Conservation (phyloP, 129 eudicot genomes). For the Tagetes patula region DNA sequence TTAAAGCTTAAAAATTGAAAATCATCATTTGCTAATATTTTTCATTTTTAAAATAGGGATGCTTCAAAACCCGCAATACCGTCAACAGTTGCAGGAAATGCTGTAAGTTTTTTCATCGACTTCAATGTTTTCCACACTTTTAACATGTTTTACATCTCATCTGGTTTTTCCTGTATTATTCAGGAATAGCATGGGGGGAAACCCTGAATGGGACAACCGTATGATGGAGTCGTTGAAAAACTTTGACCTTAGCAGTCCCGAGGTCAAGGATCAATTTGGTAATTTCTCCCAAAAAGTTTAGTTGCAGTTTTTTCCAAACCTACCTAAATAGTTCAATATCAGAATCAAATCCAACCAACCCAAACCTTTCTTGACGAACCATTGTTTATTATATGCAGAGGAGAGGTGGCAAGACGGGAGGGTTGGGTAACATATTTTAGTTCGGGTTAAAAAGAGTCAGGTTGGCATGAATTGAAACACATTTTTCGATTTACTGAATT, state of each 20-base stretch:
- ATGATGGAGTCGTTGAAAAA: conserved; percentile 77
- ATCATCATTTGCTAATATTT: conserved; percentile 3
- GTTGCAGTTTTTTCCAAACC: too few relatives aligned
- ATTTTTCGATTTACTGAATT: not conserved
- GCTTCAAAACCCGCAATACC: conserved; percentile 91
- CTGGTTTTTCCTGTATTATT: not conserved
- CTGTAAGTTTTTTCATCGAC: conserved; percentile 51
- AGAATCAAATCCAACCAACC: not conserved
- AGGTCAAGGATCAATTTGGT: conserved; percentile 96
- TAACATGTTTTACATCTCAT: not conserved
- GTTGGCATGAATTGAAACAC: not conserved
- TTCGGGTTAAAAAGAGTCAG: not conserved
- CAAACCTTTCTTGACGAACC: not conserved
- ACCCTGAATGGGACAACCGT: conserved; percentile 80
- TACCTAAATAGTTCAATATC: not conserved
- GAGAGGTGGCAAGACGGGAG: not conserved
- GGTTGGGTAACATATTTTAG: not conserved
- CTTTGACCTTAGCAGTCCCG: conserved; percentile 86
- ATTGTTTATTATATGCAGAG: not conserved
- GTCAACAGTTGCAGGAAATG: conserved; percentile 96
- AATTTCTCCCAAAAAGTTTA: conserved; percentile 25
- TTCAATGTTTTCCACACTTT: not conserved
- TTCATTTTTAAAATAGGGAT: conserved; percentile 62
- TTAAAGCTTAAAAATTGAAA: not conserved
- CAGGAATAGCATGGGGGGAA: conserved; percentile 93